Evolutionary conservation across 2,329 filamentous ascomycete species (phyloP).

Genomic region (Ceratocystis papillata): DNA sequence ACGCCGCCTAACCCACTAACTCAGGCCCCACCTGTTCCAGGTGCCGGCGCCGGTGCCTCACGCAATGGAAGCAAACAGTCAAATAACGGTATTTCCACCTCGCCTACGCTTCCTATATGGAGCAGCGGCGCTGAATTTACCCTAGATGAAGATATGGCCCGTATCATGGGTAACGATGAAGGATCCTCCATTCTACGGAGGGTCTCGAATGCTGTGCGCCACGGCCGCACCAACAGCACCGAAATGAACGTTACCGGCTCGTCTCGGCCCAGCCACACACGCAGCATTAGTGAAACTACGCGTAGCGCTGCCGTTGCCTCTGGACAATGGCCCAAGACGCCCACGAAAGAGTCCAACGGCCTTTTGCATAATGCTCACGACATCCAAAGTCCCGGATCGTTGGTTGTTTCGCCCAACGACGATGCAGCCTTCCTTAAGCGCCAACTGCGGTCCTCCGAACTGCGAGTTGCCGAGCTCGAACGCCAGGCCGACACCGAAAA

Average conservation of each 20-base stretch:
- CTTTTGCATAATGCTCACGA: constrained; percentile 35
- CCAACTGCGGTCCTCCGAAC: constrained; percentile 70
- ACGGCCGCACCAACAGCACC: constrained; percentile 79
- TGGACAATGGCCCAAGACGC: constrained; percentile 59
- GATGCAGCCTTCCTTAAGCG: constrained; percentile 58
- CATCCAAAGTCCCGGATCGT: constrained; percentile 60
- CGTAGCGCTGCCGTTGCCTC: constrained; percentile 45
- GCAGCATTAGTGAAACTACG: constrained; percentile 59
- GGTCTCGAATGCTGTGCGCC: constrained; percentile 86
- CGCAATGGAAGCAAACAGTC: constrained; percentile 22
- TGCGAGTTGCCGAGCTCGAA: constrained; percentile 76
- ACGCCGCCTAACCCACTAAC: constrained; percentile 16
- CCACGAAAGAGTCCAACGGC: constrained; percentile 46
- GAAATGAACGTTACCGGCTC: constrained; percentile 36
- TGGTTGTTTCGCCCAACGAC: constrained; percentile 46
- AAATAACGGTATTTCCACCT: constrained; percentile 31
- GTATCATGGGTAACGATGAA: constrained; percentile 71
- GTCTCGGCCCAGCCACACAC: constrained; percentile 40
- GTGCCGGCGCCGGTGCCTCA: constrained; percentile 15
- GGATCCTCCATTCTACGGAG: constrained; percentile 70
- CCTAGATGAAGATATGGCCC: constrained; percentile 90
- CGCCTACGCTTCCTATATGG: constrained; percentile 60
- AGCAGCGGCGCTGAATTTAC: constrained; percentile 79
- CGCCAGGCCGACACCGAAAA: constrained; percentile 59
- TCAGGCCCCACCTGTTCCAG: constrained; percentile 23